These are phyloP conservation scores for Flaveria floridana DNA, from an alignment of 140 eudicot species.

Conservation along the genomic window DNA sequence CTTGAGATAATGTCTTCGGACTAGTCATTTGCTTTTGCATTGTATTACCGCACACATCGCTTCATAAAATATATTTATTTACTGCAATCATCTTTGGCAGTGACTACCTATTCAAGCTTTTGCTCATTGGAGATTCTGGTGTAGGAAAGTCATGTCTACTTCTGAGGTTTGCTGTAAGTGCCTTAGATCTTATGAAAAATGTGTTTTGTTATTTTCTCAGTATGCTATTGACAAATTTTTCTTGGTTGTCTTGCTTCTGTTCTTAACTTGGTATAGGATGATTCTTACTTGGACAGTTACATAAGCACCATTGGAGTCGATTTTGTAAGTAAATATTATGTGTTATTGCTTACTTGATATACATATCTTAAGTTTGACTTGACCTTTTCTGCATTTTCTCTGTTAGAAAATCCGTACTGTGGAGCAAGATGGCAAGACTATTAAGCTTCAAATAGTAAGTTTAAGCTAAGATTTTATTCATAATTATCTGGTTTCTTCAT, in stretches of 20 bases:
- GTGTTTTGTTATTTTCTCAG: not conserved
- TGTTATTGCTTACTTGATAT: slow-evolving; percentile 14
- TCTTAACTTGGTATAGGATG: slow-evolving; percentile 45
- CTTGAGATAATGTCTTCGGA: not conserved
- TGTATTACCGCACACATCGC: not conserved
- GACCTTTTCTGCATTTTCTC: not conserved
- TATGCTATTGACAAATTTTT: slow-evolving; percentile 13
- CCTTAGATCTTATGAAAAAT: slow-evolving; percentile 8
- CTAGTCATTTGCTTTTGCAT: not conserved
- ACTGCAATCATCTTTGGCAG: slow-evolving; percentile 36
- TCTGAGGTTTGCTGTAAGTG: slow-evolving; percentile 68
- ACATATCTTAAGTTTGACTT: not conserved
- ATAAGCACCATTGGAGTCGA: slow-evolving; percentile 82
- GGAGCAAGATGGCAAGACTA: slow-evolving; percentile 74
- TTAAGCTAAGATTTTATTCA: not conserved
- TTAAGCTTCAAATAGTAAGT: slow-evolving; percentile 70
- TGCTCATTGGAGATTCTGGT: slow-evolving; percentile 74
- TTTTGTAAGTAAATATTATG: slow-evolving; percentile 50
- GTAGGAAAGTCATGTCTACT: slow-evolving; percentile 71
- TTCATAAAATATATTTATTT: slow-evolving; percentile 12
- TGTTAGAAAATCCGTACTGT: slow-evolving; percentile 68
- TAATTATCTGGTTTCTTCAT: not conserved
- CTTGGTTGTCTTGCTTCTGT: slow-evolving; percentile 6
- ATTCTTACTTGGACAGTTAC: slow-evolving; percentile 74
- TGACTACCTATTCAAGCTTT: slow-evolving; percentile 66